Conservation (phyloP, 352 stramenopile species). For the Phytophthora agathidicida region DNA sequence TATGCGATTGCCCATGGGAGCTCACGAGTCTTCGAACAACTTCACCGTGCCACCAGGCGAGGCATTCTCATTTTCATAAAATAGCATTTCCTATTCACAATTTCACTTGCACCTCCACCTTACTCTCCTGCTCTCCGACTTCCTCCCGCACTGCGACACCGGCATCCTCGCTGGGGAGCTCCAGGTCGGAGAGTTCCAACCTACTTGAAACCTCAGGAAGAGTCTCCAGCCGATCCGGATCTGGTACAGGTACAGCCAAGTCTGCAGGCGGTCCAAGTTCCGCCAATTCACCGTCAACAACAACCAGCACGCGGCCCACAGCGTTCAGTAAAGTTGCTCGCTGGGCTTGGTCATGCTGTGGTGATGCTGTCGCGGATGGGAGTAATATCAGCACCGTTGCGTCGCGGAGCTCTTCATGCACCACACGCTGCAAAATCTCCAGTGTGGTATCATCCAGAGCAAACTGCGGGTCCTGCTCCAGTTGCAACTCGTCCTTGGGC, state of each 20-base stretch:
- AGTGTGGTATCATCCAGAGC: constrained; percentile 73
- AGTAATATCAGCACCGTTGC: constrained; percentile 97
- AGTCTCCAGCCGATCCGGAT: constrained; percentile 45
- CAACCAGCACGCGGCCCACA: constrained; percentile 95
- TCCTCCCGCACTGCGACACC: constrained; percentile 20
- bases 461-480: constrained; percentile 16
- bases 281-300: constrained; percentile 91
- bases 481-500: constrained; percentile 18
- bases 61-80: constrained; percentile 12
- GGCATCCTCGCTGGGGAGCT: constrained; percentile 12
- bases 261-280: constrained; percentile 85
- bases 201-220: constrained; percentile 20
- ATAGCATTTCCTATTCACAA: constrained; percentile 22
- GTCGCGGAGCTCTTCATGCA: constrained; percentile 87
- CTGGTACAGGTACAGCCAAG: constrained; percentile 45
- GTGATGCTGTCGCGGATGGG: constrained; percentile 75
- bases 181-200: constrained; percentile 28
- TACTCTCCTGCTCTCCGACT: constrained; percentile 21
- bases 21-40: neutral
- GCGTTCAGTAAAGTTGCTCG: constrained; percentile 88
- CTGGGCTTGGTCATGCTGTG: constrained; percentile 30
- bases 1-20: constrained; percentile 34
- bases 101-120: constrained; percentile 5
- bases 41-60: no score
- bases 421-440: constrained; percentile 69